A percentile compares a stretch with the other conserved stretches of the same genome.
phyloP scores from a whole-genome alignment of 148 eudicot genomes.

The Diospyros kaki region DNA sequence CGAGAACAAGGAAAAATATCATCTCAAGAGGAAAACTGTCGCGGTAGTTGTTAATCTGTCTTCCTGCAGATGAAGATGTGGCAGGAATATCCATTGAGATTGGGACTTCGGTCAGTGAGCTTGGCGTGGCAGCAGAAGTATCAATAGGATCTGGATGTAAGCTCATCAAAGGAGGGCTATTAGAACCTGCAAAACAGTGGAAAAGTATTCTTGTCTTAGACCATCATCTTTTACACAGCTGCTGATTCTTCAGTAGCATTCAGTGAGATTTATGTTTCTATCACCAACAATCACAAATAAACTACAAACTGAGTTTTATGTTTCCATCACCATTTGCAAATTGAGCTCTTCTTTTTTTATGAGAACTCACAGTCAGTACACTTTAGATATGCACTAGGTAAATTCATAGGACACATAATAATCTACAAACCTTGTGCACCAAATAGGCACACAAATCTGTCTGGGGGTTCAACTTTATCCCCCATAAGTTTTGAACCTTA shows the following conservation, averaged over 20 bases:
- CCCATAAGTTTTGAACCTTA: too few species aligned
- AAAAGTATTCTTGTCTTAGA: not conserved
- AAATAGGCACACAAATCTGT: too few species aligned
- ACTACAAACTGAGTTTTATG: not conserved
- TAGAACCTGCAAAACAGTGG: constrained; percentile 15
- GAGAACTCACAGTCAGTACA: too few species aligned
- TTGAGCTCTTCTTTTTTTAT: not conserved
- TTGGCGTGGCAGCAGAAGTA: constrained; percentile 9
- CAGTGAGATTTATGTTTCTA: not conserved
- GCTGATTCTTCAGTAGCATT: not conserved
- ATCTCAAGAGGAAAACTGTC: not conserved
- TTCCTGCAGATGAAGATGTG: constrained; percentile 5
- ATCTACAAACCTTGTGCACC: too few species aligned
- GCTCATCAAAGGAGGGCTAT: constrained; percentile 1
- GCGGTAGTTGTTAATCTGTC: not conserved
- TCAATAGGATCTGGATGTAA: constrained; percentile 9
- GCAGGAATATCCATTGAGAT: not conserved
- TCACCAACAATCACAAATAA: not conserved
- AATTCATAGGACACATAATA: too few species aligned
- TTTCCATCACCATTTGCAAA: not conserved
- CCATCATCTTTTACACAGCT: not conserved
- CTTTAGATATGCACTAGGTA: too few species aligned
- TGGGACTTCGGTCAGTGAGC: not conserved
- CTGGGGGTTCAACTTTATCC: too few species aligned
- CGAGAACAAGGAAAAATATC: not conserved